Conservation (phyloP, 208 protist genomes). For the Trypanosoma rangeli region DNA sequence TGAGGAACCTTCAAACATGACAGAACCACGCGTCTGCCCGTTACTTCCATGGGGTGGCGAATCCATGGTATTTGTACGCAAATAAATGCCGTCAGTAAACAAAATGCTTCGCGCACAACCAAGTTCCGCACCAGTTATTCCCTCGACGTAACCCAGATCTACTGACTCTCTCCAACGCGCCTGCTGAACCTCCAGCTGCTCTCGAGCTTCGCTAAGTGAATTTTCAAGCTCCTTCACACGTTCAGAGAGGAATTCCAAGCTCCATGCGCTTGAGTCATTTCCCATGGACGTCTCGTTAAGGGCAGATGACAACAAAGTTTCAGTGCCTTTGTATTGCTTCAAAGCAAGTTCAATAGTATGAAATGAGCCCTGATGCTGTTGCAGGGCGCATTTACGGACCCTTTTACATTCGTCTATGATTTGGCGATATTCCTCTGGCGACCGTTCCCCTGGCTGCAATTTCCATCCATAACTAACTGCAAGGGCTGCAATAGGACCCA, state of each 20-base stretch:
- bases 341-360: constrained; percentile 28
- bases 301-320: not conserved
- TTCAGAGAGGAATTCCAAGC: constrained; percentile 13
- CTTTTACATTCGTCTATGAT: constrained; percentile 50
- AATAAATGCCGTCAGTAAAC: constrained; percentile 33
- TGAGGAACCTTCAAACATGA: constrained; percentile 18
- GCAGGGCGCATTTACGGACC: constrained; percentile 14
- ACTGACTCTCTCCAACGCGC: not conserved
- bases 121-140: constrained; percentile 21
- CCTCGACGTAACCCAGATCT: constrained; percentile 5
- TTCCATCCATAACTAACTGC: constrained; percentile 83
- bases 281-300: not conserved
- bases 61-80: constrained; percentile 14
- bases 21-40: not conserved
- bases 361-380: not conserved
- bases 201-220: constrained; percentile 15
- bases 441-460: constrained; percentile 44
- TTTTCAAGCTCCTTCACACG: constrained; percentile 26
- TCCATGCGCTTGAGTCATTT: not conserved
- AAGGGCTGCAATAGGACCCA: constrained; percentile 51
- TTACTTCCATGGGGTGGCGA: not conserved
- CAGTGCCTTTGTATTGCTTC: not conserved
- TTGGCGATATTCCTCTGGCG: constrained; percentile 41
- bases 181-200: constrained; percentile 3
- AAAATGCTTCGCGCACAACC: constrained; percentile 26